Evolutionary conservation across 371 early-diverging fungal species (phyloP).

Genomic region (Mortierella sp.): DNA sequence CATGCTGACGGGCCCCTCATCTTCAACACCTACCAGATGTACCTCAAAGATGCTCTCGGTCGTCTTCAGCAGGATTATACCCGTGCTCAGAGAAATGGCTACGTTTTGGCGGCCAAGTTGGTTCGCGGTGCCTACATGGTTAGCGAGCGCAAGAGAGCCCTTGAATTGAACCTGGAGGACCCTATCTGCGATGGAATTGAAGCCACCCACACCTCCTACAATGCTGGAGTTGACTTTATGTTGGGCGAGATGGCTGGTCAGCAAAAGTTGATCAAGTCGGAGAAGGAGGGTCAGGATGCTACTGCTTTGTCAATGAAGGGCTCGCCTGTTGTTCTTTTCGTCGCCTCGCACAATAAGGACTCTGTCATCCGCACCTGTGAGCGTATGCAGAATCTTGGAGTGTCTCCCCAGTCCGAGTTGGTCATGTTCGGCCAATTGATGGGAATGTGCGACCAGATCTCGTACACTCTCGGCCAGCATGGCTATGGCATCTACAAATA

Average conservation of each 20-base stretch:
- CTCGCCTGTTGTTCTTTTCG: conserved; percentile 81
- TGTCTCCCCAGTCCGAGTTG: conserved; percentile 72
- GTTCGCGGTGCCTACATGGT: conserved; percentile 97
- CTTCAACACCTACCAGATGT: conserved; percentile 97
- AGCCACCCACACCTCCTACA: conserved; percentile 90
- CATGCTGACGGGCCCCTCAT: conserved; percentile 72
- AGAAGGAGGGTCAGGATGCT: neutral
- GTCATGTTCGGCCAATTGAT: conserved; percentile 95
- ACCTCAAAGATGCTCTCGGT: conserved; percentile 80
- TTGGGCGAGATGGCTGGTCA: conserved; percentile 66
- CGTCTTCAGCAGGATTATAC: conserved; percentile 82
- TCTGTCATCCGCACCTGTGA: conserved; percentile 79
- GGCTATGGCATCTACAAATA: conserved; percentile 93
- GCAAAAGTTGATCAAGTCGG: conserved; percentile 13
- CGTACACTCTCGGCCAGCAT: conserved; percentile 81
- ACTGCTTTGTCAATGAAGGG: conserved; percentile 50
- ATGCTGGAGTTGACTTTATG: conserved; percentile 84
- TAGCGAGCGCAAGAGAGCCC: conserved; percentile 87
- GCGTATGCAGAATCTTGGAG: conserved; percentile 73
- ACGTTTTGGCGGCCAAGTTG: conserved; percentile 90
- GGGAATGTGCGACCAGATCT: conserved; percentile 90
- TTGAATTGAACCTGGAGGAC: conserved; percentile 75
- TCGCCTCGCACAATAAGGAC: conserved; percentile 94
- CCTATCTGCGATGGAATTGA: conserved; percentile 89
- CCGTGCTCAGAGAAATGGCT: conserved; percentile 77